These are phyloP conservation scores for Eimeria tenella DNA, from an alignment of 169 alveolate species.

Conservation along the genomic window DNA sequence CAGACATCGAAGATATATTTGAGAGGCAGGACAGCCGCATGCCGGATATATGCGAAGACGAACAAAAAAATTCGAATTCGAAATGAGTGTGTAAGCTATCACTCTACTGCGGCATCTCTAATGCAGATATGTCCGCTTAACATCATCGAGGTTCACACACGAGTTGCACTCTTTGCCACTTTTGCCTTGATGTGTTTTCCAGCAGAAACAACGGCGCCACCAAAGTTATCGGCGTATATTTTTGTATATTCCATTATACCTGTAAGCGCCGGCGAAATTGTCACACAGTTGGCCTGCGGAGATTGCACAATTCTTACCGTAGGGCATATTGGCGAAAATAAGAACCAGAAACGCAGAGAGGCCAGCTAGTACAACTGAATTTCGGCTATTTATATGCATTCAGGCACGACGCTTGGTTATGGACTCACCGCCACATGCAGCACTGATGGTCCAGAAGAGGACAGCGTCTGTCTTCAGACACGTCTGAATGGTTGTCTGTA, in stretches of 20 bases:
- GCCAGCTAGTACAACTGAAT: constrained; percentile 30
- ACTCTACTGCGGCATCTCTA: not conserved
- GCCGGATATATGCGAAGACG: constrained; percentile 45
- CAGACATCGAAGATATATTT: constrained; percentile 29
- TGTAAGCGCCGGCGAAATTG: not conserved
- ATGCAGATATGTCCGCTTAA: not conserved
- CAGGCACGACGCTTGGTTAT: not conserved
- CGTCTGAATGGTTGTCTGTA: not conserved
- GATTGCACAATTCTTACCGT: constrained; percentile 14
- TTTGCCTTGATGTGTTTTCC: constrained; percentile 69
- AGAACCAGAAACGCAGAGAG: constrained; percentile 32
- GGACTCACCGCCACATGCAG: constrained; percentile 44
- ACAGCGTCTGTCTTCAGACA: constrained; percentile 44
- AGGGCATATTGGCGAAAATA: constrained; percentile 61
- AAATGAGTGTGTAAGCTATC: not conserved
- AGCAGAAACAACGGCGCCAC: constrained; percentile 55
- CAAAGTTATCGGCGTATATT: constrained; percentile 25
- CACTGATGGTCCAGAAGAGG: constrained; percentile 50
- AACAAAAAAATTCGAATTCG: not conserved
- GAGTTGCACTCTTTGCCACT: not conserved
- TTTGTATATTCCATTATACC: constrained; percentile 37
- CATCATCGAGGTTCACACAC: not conserved
- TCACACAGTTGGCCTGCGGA: not conserved
- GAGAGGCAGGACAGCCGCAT: constrained; percentile 56
- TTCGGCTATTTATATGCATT: not conserved